Percentiles rank a stretch among this genome's conserved stretches.
Evolutionary conservation across 2,329 filamentous ascomycete species (phyloP).

Genomic region (Verruconis gallopava): DNA sequence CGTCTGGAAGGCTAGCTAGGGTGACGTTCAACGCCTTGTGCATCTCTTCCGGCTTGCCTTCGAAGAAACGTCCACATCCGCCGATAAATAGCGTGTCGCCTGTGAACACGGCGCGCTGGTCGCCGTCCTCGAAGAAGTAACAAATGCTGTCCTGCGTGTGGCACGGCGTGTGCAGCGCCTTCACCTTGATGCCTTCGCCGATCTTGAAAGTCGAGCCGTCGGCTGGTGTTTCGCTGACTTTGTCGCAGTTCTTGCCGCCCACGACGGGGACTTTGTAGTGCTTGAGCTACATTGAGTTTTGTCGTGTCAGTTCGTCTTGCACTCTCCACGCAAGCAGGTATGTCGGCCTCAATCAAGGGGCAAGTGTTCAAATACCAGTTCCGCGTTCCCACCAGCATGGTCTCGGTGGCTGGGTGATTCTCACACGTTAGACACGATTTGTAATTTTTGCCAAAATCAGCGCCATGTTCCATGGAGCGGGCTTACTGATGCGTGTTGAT

Average conservation of each 20-base stretch:
- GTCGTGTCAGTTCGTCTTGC: not conserved
- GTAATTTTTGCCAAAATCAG: not conserved
- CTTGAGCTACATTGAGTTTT: slow-evolving; percentile 33
- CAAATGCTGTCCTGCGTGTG: slow-evolving; percentile 99
- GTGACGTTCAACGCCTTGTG: slow-evolving; percentile 81
- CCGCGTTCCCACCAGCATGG: slow-evolving; percentile 81
- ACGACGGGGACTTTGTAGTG: slow-evolving; percentile 60
- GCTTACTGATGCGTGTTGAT: slow-evolving; percentile 94
- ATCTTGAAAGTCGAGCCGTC: slow-evolving; percentile 71
- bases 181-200: slow-evolving; percentile 66
- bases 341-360: not conserved
- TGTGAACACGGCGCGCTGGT: slow-evolving; percentile 74
- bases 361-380: slow-evolving; percentile 44
- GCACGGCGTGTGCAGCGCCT: slow-evolving; percentile 86
- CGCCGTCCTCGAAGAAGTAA: slow-evolving; percentile 75
- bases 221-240: slow-evolving; percentile 62
- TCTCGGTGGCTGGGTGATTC: slow-evolving; percentile 63
- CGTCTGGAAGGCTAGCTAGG: slow-evolving; percentile 67
- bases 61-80: slow-evolving; percentile 91
- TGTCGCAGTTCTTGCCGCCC: slow-evolving; percentile 74
- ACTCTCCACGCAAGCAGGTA: not conserved
- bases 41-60: slow-evolving; percentile 77
- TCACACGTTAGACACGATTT: slow-evolving; percentile 10
- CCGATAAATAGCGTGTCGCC: slow-evolving; percentile 94
- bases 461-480: not conserved